A percentile compares a stretch with the other conserved stretches of the same genome.
Evolutionary conservation across 805 yeast species (phyloP).

Genomic region (Sporopachydermia lactativora): DNA sequence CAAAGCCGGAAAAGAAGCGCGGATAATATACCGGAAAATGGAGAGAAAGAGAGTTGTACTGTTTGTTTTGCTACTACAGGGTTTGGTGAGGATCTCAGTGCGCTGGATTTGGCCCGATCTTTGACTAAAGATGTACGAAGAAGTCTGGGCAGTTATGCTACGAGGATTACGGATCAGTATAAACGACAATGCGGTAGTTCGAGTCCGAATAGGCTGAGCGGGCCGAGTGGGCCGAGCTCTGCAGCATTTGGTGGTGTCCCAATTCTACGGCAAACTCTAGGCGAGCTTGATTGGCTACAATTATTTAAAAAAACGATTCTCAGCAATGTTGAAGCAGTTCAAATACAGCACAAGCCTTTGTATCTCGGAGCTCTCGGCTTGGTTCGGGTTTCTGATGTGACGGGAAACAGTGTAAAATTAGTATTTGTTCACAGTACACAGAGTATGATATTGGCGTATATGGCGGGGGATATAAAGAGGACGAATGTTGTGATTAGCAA

Average conservation of each 20-base stretch:
- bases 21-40: conserved; percentile 15
- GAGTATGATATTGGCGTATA: neutral
- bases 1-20: conserved; percentile 5
- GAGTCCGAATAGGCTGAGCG: no score
- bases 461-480: neutral
- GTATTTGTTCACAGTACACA: neutral
- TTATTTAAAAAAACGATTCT: neutral
- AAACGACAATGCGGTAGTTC: no score
- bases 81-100: neutral
- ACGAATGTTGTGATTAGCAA: neutral
- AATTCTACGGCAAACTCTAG: neutral
- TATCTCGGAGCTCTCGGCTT: neutral
- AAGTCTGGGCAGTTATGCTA: neutral
- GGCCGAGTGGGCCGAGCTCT: no score
- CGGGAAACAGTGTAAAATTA: neutral
- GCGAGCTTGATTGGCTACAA: neutral
- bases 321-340: neutral
- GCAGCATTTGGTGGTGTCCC: neutral
- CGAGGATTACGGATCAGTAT: neutral
- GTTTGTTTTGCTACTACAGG: neutral
- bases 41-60: conserved; percentile 10
- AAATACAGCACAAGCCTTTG: neutral
- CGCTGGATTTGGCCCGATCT: neutral
- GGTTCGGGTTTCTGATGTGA: neutral
- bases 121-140: neutral